Base-by-base conservation (phyloP, 148 eudicot genomes). In the Amaranthus cruentus region DNA sequence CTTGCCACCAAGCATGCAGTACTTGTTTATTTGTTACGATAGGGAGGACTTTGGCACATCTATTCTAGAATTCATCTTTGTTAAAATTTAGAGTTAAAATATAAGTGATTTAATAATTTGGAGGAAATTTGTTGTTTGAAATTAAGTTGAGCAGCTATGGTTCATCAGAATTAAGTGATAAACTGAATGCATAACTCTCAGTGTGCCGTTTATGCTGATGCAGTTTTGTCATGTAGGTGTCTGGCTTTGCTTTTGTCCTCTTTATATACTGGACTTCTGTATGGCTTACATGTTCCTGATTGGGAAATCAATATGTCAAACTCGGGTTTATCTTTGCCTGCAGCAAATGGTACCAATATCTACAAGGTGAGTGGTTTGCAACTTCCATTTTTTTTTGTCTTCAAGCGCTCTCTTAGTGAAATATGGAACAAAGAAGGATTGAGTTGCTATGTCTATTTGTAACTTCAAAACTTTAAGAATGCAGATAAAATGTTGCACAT, bases 271-370 rank as follows among this genome's bases (percentile, higher is more conserved):
- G 91, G 87, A 54, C 75, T 93, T 71, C 74, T 85, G 61, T 87
- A 93, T 76, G 90, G 92, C 43, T 72, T 93, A 73, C 82, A 83
- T 74, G 96, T 93, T 78, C 88, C 96, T 42, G 96, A 93, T 82
- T 93, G 98, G 98, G 84, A 89, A 65, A 82, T 88, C 57, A 78
- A 75, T 70, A 75, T 63, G 58, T 71, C 85, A 66, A 73, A 71
- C 28, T 67, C 82, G 66, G 54, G 69, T 48, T 80, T 83, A 67
- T 78, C 84, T 68, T 51, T 79, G 52, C 62, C 69, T 66, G 47
- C 81, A 42, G 72, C 80, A 43, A 86, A 87, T 77, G 79, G 75
- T 14, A 82, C 76, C 75, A 6, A 62, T 79, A 70, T 78, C 58
- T 78, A 80, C 74, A 66, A 68, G 82, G 91, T 89, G 77, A 79